These are phyloP conservation scores for Pleurotus tuoliensis DNA, from an alignment of 768 basidiomycete species.

Conservation along the genomic window DNA sequence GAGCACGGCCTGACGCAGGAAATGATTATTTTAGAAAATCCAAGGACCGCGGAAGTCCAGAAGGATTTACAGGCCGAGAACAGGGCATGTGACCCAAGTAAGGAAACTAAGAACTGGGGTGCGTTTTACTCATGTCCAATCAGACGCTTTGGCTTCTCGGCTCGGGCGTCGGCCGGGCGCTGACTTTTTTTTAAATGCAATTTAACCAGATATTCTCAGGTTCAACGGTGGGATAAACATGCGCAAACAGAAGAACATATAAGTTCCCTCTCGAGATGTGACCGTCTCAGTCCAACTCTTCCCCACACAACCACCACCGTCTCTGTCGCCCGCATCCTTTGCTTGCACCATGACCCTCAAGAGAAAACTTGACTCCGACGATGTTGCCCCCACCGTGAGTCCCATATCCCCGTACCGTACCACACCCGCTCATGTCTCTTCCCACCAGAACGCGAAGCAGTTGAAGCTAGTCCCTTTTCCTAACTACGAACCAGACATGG, in stretches of 20 bases:
- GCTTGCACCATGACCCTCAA: conserved; percentile 59
- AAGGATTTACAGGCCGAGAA: neutral
- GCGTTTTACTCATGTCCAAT: conserved; percentile 21
- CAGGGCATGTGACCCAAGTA: neutral
- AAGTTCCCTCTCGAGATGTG: conserved; percentile 20
- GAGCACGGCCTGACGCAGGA: neutral
- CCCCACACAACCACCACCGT: conserved; percentile 10
- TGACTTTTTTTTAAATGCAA: neutral
- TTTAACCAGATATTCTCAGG: neutral
- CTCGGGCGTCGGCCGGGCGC: conserved; percentile 14
- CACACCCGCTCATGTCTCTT: conserved; percentile 17
- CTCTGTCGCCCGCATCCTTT: conserved; percentile 1
- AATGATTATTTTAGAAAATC: neutral
- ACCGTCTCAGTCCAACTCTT: neutral
- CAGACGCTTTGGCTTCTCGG: conserved; percentile 18
- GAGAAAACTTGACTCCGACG: conserved; percentile 68
- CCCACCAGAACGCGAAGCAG: conserved; percentile 56
- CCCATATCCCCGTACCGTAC: conserved; percentile 11
- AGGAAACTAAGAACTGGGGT: conserved; percentile 21
- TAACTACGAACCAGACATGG: conserved; percentile 55
- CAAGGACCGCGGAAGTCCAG: conserved; percentile 3
- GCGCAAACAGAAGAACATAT: conserved; percentile 20
- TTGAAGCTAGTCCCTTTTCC: conserved; percentile 75
- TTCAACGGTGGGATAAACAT: neutral
- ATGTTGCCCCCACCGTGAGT: conserved; percentile 46